Conservation (phyloP, 345 rosid genomes). For the Gossypium turneri region DNA sequence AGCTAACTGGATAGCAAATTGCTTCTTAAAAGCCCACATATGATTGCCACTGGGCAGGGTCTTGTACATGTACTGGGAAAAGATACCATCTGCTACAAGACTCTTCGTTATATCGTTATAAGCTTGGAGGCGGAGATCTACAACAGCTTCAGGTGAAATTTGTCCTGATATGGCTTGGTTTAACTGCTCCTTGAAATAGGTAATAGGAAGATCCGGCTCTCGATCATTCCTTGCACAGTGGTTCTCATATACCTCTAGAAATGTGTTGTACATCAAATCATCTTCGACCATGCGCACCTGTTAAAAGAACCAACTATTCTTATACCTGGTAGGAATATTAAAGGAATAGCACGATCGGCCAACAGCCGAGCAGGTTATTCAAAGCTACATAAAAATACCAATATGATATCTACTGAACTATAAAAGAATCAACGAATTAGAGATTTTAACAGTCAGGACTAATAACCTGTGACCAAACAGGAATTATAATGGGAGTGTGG, state of each 20-base stretch:
- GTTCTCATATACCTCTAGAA: slow-evolving; percentile 97
- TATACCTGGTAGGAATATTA: neutral
- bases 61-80: slow-evolving; percentile 97
- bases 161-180: slow-evolving; percentile 95
- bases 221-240: slow-evolving; percentile 90
- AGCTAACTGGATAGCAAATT: slow-evolving; percentile 92
- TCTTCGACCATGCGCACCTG: slow-evolving; percentile 99
- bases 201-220: slow-evolving; percentile 89
- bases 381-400: neutral
- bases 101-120: slow-evolving; percentile 75
- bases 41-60: slow-evolving; percentile 79
- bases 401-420: neutral
- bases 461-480: slow-evolving; percentile 98
- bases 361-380: neutral
- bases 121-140: slow-evolving; percentile 97
- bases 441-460: neutral
- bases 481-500: slow-evolving; percentile 97
- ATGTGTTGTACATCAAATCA: slow-evolving; percentile 92
- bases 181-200: slow-evolving; percentile 87
- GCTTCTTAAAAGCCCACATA: slow-evolving; percentile 98
- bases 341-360: neutral
- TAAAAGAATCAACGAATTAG: neutral
- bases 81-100: slow-evolving; percentile 68
- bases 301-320: neutral
- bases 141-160: slow-evolving; percentile 77